Evolutionary conservation across 106 monocot species (phyloP), one percentile per base, ranked within the genome.

Genomic region (Iris macrosiphon): DNA sequence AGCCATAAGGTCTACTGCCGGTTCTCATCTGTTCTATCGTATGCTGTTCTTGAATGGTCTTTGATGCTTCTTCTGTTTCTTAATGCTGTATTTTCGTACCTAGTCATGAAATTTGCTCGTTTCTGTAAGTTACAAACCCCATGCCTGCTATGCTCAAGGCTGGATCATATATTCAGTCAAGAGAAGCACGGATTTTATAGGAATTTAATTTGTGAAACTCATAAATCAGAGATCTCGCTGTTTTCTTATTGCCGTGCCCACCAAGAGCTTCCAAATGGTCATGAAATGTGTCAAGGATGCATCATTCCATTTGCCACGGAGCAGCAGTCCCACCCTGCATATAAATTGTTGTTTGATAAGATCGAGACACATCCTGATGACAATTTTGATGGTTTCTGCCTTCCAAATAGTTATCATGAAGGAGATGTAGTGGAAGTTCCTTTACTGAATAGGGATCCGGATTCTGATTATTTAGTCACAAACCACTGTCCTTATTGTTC

Each of bases 71-170:
- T 67, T 6, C 37, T 67, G 23, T 48, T 58, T 12, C 20, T 67
- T 23, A 48, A 67, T 58, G 67, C 42, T 13, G 35, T 47, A 9
- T 37, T 56, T 45, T 43, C 40, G 6, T 67, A 35, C 53, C 20
- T 57, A 2, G 31, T 48, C 6, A 37, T 31, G 28, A 67, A 57
- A 58, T n/a, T 67, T 35, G 55, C 57, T 47, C 4, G 35, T 15
- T 47, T 46, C 29, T 47, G 45, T 17, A 67, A 57, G 17, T 17
- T 67, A 39, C 67, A 57, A 39, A 57, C 25, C 8, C 67, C 67
- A 37, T 67, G 67, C 40, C 33, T 67, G 23, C 35, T 67, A 21
- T 67, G 67, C 47, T 57, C 67, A 11, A 67, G 67, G 35, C 15
- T 47, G 18, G 55, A 57, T 25, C 37, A 37, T 24, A 19, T 67